Evolutionary conservation across 345 rosid species (phyloP).

Genomic region (Heritiera fomes): DNA sequence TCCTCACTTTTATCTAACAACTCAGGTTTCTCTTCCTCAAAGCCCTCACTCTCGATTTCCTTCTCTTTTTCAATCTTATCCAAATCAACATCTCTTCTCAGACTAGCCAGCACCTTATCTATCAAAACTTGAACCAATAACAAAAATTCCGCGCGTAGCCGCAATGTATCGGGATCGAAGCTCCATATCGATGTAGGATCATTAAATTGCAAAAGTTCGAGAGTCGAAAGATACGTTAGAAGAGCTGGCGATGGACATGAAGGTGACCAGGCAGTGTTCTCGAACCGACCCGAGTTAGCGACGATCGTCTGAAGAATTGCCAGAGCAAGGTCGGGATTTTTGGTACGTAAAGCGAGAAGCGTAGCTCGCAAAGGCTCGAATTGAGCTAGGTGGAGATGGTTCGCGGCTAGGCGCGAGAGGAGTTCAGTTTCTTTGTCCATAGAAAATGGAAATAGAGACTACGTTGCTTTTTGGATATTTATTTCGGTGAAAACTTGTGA

Average conservation of each 20-base stretch:
- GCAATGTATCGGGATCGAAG: constrained; percentile 60
- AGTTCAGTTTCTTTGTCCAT: constrained; percentile 86
- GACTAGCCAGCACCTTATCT: constrained; percentile 44
- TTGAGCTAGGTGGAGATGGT: constrained; percentile 85
- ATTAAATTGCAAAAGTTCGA: constrained; percentile 64
- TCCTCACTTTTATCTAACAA: constrained; percentile 33
- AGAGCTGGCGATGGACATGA: constrained; percentile 82
- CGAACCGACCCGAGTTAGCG: constrained; percentile 70
- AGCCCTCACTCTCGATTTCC: constrained; percentile 34
- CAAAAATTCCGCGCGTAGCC: constrained; percentile 76
- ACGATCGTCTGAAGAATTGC: constrained; percentile 76
- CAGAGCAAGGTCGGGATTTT: constrained; percentile 66
- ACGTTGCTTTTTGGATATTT: not conserved
- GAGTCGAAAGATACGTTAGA: constrained; percentile 62
- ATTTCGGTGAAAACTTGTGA: not conserved
- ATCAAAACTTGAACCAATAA: constrained; percentile 63
- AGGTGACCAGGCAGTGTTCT: constrained; percentile 67
- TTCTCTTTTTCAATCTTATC: constrained; percentile 40
- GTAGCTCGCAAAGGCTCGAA: constrained; percentile 91
- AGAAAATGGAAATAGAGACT: not conserved
- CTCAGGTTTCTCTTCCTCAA: constrained; percentile 31
- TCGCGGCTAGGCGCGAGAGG: constrained; percentile 80
- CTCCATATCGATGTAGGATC: constrained; percentile 70
- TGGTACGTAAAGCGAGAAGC: constrained; percentile 67
- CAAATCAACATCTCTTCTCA: constrained; percentile 36